These are phyloP conservation scores for Trichoderma asperelloides DNA, from an alignment of 495 filamentous ascomycete genomes.

Conservation along the genomic window DNA sequence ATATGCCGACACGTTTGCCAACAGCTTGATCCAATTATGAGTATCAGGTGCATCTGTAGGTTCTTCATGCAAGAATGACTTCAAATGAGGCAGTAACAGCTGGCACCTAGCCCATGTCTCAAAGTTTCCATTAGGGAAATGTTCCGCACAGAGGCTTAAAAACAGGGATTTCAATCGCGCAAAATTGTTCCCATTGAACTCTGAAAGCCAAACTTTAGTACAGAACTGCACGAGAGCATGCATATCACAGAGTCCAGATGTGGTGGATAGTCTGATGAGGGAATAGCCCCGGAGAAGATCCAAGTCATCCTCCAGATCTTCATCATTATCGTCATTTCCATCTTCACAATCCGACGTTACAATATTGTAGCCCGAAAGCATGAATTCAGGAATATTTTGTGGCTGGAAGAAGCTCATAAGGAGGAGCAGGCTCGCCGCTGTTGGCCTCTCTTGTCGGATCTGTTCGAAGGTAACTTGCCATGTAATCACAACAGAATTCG, in stretches of 20 bases:
- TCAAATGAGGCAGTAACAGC: too few relatives aligned
- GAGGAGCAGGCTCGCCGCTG: constrained; percentile 33
- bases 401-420: constrained; percentile 36
- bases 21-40: too few relatives aligned
- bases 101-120: too few relatives aligned
- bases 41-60: too few relatives aligned
- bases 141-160: too few relatives aligned
- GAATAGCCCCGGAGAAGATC: constrained; percentile 35
- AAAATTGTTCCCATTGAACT: constrained; percentile 19
- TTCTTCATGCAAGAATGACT: too few relatives aligned
- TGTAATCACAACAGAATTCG: constrained; percentile 26
- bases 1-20: too few relatives aligned
- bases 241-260: constrained; percentile 17
- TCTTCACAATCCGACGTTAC: not conserved
- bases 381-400: constrained; percentile 28
- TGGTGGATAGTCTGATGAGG: constrained; percentile 18
- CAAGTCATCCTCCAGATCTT: constrained; percentile 26
- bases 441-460: constrained; percentile 26
- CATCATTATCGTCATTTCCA: constrained; percentile 19
- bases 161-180: constrained; percentile 10
- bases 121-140: too few relatives aligned
- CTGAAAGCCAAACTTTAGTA: constrained; percentile 35
- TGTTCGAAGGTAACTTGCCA: constrained; percentile 34
- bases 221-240: constrained; percentile 38
- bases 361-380: not conserved